A percentile compares a stretch with the other conserved stretches of the same genome.
These are phyloP conservation scores for Dipteronia dyeriana DNA, from an alignment of 345 rosid genomes.

Conservation along the genomic window DNA sequence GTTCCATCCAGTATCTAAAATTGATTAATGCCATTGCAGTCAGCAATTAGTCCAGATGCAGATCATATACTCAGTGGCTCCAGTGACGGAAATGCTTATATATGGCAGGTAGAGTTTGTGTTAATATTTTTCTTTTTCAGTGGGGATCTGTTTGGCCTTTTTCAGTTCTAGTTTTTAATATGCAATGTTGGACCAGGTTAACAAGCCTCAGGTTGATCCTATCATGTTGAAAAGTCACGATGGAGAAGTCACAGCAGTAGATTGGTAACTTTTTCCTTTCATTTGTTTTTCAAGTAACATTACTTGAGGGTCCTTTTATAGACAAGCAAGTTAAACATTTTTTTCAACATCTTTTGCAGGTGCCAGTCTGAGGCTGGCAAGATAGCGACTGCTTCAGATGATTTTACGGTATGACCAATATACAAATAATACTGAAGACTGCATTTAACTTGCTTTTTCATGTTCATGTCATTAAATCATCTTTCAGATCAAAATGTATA, in stretches of 20 bases:
- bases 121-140: background rate
- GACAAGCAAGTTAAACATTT: background rate
- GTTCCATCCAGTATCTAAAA: conserved; percentile 7
- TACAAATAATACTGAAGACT: background rate
- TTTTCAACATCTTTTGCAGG: conserved; percentile 43
- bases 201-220: conserved; percentile 66
- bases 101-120: conserved; percentile 75
- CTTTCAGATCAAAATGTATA: background rate
- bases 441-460: background rate
- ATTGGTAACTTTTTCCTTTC: conserved; percentile 56
- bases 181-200: conserved; percentile 49
- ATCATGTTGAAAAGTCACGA: conserved; percentile 60
- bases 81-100: conserved; percentile 76
- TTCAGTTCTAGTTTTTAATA: conserved; percentile 17
- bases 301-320: background rate
- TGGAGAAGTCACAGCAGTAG: conserved; percentile 89
- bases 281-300: background rate
- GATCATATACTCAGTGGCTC: conserved; percentile 81
- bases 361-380: conserved; percentile 59
- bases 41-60: conserved; percentile 92
- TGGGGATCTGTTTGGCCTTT: background rate
- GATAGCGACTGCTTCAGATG: conserved; percentile 84
- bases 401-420: conserved; percentile 58
- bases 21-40: conserved; percentile 42
- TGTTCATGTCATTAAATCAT: background rate